Evolutionary conservation across 441 rosid species (phyloP).

Genomic region (Euphorbia schlechtendalii): DNA sequence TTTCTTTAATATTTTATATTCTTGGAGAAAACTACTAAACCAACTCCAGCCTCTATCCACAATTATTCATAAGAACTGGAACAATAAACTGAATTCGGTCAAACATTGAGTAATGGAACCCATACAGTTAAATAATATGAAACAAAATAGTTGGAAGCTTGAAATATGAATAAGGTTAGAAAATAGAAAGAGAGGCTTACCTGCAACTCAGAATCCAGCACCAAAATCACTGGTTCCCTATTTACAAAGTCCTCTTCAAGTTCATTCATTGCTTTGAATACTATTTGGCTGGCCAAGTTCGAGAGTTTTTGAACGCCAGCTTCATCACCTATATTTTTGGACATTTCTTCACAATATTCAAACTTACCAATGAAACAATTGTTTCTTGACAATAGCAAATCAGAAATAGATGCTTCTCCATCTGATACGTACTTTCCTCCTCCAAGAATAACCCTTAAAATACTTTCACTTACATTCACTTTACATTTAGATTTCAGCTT

Average conservation of each 20-base stretch:
- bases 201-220: conserved; percentile 82
- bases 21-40: neutral
- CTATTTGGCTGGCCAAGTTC: conserved; percentile 50
- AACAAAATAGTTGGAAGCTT: neutral
- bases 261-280: conserved; percentile 55
- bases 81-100: neutral
- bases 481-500: conserved; percentile 72
- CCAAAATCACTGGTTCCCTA: conserved; percentile 72
- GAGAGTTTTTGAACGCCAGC: conserved; percentile 26
- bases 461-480: conserved; percentile 52
- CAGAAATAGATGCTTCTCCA: conserved; percentile 40
- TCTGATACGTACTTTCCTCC: conserved; percentile 33
- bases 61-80: neutral
- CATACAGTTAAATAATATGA: neutral
- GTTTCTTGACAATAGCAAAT: conserved; percentile 38
- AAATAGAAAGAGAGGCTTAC: conserved; percentile 29
- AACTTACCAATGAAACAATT: conserved; percentile 59
- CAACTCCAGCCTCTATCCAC: neutral
- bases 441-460: conserved; percentile 57
- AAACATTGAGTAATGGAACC: neutral
- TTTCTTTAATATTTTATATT: no score
- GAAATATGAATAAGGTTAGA: neutral
- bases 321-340: conserved; percentile 24
- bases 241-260: conserved; percentile 35
- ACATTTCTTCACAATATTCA: conserved; percentile 31